Conservation (phyloP, 306 rosid species). For the Casuarina glauca region DNA sequence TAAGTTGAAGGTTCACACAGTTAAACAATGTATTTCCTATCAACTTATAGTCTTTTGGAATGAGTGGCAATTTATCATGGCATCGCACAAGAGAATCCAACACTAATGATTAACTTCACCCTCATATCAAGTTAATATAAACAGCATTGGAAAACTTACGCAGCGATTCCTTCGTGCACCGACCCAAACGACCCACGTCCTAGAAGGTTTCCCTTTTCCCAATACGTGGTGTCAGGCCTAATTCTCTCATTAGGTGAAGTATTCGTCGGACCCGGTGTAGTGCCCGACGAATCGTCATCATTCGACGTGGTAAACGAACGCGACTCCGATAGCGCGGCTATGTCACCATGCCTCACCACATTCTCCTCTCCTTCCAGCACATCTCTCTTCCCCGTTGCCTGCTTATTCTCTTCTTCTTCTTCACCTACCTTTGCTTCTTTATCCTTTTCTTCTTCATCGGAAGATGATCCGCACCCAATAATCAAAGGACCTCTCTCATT, state of each 20-base stretch:
- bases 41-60: too few relatives aligned
- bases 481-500: slow-evolving; percentile 1
- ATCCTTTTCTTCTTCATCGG: not conserved
- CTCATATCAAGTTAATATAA: not conserved
- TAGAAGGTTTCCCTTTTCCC: slow-evolving; percentile 75
- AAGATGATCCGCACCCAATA: slow-evolving; percentile 17
- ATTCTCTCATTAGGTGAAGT: slow-evolving; percentile 63
- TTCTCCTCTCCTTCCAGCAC: slow-evolving; percentile 27
- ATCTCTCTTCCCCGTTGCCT: not conserved
- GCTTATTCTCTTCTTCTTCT: slow-evolving; percentile 6
- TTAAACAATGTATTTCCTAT: too few relatives aligned
- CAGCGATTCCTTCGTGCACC: slow-evolving; percentile 84
- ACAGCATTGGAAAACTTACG: slow-evolving; percentile 48
- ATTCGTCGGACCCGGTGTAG: slow-evolving; percentile 33
- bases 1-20: too few relatives aligned
- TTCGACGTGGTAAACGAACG: slow-evolving; percentile 69
- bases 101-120: too few relatives aligned
- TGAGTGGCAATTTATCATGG: too few relatives aligned
- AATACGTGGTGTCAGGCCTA: slow-evolving; percentile 46
- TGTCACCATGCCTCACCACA: slow-evolving; percentile 31
- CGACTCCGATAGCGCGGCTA: slow-evolving; percentile 32
- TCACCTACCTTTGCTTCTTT: slow-evolving; percentile 7
- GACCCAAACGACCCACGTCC: slow-evolving; percentile 96
- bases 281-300: slow-evolving; percentile 80
- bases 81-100: too few relatives aligned